Conservation (phyloP, 192 early-diverging fungal genomes). For the Coemansia asiatica region DNA sequence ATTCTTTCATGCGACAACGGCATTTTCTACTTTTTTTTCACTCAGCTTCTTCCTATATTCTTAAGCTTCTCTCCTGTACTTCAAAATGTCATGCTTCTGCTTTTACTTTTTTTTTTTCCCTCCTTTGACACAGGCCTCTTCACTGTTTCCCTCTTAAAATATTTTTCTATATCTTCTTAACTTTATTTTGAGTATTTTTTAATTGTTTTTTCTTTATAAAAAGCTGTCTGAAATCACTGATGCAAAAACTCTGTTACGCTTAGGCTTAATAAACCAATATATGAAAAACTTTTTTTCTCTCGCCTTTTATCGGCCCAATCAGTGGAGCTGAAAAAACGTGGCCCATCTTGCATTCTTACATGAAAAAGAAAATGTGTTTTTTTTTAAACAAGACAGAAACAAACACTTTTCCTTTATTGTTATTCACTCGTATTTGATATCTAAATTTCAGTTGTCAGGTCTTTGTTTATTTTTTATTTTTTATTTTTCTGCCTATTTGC, state of each 20-base stretch:
- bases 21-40: slow-evolving; percentile 2
- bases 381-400: background rate
- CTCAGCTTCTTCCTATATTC: background rate
- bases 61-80: slow-evolving; percentile 5
- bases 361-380: background rate
- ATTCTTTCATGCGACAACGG: slow-evolving; percentile 10
- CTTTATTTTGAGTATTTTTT: background rate
- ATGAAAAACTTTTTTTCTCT: background rate
- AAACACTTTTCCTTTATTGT: no score
- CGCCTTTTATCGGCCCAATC: no score
- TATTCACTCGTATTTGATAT: no score
- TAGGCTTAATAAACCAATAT: background rate
- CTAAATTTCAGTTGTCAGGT: no score
- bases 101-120: background rate
- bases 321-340: background rate
- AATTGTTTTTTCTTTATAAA: background rate
- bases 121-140: no score
- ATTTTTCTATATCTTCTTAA: background rate
- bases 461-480: background rate
- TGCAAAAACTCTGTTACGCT: no score
- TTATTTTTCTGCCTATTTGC: background rate
- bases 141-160: background rate
- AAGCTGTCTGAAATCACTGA: background rate
- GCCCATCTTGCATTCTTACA: background rate
- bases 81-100: slow-evolving; percentile 7